These are phyloP conservation scores for Colletotrichum lupini DNA, from an alignment of 2,329 filamentous ascomycete genomes.

Conservation along the genomic window DNA sequence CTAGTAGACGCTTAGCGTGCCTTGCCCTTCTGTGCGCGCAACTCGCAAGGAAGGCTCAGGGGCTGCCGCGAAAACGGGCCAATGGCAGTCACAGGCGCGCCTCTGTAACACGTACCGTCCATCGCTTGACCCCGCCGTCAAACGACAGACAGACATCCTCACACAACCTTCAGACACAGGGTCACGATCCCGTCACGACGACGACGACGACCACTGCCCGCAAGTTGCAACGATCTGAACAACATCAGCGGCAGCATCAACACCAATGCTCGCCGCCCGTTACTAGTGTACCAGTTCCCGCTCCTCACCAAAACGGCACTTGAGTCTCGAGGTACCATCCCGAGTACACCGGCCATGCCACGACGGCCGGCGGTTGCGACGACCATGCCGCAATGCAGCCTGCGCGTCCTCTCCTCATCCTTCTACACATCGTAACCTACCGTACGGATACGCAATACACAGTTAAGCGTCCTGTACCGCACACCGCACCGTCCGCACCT, in stretches of 20 bases:
- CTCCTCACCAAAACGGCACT: too few species aligned
- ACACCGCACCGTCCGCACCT: background rate
- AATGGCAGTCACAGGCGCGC: slow-evolving; percentile 47
- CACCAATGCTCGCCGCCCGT: too few species aligned
- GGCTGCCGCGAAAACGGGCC: slow-evolving; percentile 36
- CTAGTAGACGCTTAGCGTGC: background rate
- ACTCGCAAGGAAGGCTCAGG: slow-evolving; percentile 18
- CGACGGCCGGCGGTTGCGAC: background rate
- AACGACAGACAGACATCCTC: slow-evolving; percentile 46
- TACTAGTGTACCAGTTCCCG: too few species aligned
- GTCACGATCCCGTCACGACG: slow-evolving; percentile 2
- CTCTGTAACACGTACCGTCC: slow-evolving; percentile 53
- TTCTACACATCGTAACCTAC: background rate
- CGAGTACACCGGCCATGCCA: too few species aligned
- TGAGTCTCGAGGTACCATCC: too few species aligned
- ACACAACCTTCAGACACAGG: slow-evolving; percentile 36
- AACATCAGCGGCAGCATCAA: background rate
- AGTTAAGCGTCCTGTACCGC: background rate
- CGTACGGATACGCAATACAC: too few species aligned
- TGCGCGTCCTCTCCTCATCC: background rate
- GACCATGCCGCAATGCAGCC: background rate
- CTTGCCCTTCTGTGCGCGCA: background rate
- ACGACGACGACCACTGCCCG: background rate
- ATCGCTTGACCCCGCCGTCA: slow-evolving; percentile 52
- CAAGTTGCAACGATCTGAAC: background rate